phyloP scores from a whole-genome alignment of 768 basidiomycete genomes.

The Daedaleopsis sinensis region DNA sequence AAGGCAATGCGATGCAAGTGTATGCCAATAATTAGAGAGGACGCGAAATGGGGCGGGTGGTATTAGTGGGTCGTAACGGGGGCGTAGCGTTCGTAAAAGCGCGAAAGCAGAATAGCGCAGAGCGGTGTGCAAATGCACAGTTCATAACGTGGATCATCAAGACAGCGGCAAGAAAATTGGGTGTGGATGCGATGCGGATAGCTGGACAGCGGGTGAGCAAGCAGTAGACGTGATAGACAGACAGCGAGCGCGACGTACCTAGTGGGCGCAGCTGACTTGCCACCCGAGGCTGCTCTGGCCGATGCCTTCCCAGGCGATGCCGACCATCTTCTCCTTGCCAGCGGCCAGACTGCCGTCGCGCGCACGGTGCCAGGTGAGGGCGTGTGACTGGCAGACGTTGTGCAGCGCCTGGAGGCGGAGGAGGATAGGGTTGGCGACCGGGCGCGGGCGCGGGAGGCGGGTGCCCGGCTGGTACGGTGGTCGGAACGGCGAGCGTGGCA shows the following conservation, averaged over 20 bases:
- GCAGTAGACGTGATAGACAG: not conserved
- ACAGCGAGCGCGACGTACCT: not conserved
- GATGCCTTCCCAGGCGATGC: slow-evolving; percentile 63
- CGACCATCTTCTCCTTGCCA: slow-evolving; percentile 60
- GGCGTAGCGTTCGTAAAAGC: slow-evolving; percentile 13
- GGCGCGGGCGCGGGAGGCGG: slow-evolving; percentile 52
- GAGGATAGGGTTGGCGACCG: slow-evolving; percentile 61
- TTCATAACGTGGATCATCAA: slow-evolving; percentile 1
- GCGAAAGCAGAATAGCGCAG: slow-evolving; percentile 3
- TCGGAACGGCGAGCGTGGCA: slow-evolving; percentile 46
- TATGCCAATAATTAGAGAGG: not conserved
- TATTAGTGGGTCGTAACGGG: slow-evolving; percentile 4
- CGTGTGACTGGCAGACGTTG: slow-evolving; percentile 43
- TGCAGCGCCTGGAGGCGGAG: slow-evolving; percentile 64
- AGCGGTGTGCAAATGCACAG: slow-evolving; percentile 4
- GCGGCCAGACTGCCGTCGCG: slow-evolving; percentile 54
- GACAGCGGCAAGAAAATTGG: not conserved
- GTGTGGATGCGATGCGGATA: not conserved
- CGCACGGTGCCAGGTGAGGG: slow-evolving; percentile 38
- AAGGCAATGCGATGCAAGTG: not conserved
- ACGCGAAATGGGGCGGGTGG: not conserved
- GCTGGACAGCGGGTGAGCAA: not conserved
- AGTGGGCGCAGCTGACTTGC: slow-evolving; percentile 31
- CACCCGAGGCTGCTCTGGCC: slow-evolving; percentile 53
- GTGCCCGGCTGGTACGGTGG: slow-evolving; percentile 24